These are phyloP conservation scores for Tetracentron sinense DNA, from an alignment of 164 flowering plant species.

Conservation along the genomic window DNA sequence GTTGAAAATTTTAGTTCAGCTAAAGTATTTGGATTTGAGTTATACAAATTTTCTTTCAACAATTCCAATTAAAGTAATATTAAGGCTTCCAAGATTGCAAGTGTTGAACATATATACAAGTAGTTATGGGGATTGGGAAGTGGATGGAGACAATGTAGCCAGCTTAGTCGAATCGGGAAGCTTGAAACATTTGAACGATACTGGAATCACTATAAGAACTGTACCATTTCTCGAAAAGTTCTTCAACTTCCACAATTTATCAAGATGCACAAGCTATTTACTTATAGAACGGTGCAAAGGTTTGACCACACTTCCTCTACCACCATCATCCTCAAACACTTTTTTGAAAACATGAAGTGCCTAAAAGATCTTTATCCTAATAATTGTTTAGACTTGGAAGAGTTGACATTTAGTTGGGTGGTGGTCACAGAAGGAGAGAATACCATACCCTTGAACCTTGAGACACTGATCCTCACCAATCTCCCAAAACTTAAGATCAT, in stretches of 20 bases:
- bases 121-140: not conserved
- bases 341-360: too few species aligned
- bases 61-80: not conserved
- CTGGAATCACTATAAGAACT: too few species aligned
- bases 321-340: too few species aligned
- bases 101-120: not conserved
- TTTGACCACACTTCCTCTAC: too few species aligned
- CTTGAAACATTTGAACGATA: not conserved
- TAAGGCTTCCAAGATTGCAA: not conserved
- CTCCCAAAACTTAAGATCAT: too few species aligned
- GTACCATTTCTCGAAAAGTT: not conserved
- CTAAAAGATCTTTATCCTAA: too few species aligned
- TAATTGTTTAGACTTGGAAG: too few species aligned
- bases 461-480: too few species aligned
- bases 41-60: not conserved
- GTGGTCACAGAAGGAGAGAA: too few species aligned
- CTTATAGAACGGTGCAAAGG: too few species aligned
- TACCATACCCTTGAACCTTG: too few species aligned
- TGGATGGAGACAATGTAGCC: not conserved
- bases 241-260: not conserved
- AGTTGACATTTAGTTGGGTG: too few species aligned
- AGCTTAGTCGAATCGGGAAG: not conserved
- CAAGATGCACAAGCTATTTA: not conserved
- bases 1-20: not conserved
- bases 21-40: not conserved